A percentile compares a stretch with the other conserved stretches of the same genome.
phyloP scores from a whole-genome alignment of 225 moss, liverwort and hornwort genomes.

The Rhytidiadelphus loreus region DNA sequence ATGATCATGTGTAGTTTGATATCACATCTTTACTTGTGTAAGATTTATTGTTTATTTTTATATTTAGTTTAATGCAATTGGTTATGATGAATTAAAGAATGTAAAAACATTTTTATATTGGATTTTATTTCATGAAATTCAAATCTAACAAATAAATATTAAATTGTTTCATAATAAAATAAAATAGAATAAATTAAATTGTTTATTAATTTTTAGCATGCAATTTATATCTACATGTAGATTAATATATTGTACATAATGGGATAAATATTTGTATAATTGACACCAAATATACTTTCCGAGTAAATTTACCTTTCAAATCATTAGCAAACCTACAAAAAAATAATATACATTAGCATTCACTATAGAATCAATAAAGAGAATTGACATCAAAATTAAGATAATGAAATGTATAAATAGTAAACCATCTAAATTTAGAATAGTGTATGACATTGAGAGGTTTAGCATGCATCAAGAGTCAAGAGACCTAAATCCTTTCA shows the following conservation, averaged over 20 bases:
- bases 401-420: too few relatives aligned
- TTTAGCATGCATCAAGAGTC: too few relatives aligned
- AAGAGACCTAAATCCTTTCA: too few relatives aligned
- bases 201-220: background rate
- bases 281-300: background rate
- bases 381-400: too few relatives aligned
- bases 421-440: too few relatives aligned
- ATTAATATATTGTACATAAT: background rate
- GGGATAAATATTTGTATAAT: background rate
- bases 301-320: background rate
- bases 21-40: background rate
- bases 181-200: background rate
- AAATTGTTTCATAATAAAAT: background rate
- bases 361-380: background rate
- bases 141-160: background rate
- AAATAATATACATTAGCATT: background rate
- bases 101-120: rapidly evolving
- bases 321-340: background rate
- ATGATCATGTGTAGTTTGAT: background rate
- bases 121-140: background rate
- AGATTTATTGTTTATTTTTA: background rate
- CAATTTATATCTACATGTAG: background rate
- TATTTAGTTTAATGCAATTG: background rate
- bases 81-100: background rate
- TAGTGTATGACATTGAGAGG: too few relatives aligned